Conservation (phyloP, 306 rosid genomes). For the Castanea mollissima region DNA sequence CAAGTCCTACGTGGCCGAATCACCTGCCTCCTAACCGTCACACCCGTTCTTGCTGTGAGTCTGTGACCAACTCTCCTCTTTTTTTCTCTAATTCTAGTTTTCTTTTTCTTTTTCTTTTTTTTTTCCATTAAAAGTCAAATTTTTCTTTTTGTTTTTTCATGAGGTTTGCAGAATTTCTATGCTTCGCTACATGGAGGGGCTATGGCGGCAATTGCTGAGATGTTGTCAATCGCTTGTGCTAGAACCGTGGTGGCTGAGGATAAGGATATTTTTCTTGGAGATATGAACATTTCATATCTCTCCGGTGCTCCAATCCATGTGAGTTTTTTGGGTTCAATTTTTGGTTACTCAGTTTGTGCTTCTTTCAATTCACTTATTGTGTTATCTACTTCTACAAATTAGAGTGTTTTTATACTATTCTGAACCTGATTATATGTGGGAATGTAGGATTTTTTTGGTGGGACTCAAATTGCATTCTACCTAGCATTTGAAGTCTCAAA, state of each 20-base stretch:
- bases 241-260: conserved; percentile 39
- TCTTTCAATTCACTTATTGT: too few relatives aligned
- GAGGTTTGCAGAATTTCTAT: conserved; percentile 34
- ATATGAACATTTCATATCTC: conserved; percentile 46
- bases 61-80: background rate
- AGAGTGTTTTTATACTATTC: too few relatives aligned
- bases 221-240: conserved; percentile 42
- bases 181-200: conserved; percentile 45
- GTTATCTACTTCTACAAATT: too few relatives aligned
- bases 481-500: too few relatives aligned
- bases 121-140: too few relatives aligned
- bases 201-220: conserved; percentile 49
- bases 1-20: background rate
- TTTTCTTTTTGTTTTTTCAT: too few relatives aligned
- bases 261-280: conserved; percentile 46
- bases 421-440: too few relatives aligned
- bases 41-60: conserved; percentile 11
- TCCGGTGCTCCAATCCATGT: conserved; percentile 41
- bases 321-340: conserved; percentile 10
- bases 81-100: background rate
- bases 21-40: conserved; percentile 23
- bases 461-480: too few relatives aligned
- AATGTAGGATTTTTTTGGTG: too few relatives aligned
- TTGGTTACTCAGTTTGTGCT: too few relatives aligned
- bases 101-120: too few relatives aligned